Conservation (phyloP, 352 stramenopile genomes). For the Saprolegnia parasitica region DNA sequence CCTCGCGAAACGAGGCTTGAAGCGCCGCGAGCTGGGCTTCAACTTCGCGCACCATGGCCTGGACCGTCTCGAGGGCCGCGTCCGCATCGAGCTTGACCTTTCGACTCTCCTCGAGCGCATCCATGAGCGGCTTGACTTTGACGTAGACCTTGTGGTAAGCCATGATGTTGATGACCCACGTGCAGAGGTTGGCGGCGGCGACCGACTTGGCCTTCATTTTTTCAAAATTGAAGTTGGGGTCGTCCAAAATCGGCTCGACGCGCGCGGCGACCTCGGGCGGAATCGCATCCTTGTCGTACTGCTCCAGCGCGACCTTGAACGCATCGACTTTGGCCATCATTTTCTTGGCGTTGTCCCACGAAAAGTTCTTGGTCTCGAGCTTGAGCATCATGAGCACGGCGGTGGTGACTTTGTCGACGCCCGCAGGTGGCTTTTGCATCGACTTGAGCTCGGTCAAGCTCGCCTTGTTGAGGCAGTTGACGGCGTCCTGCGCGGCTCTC, state of each 20-base stretch:
- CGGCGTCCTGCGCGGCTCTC: constrained; percentile 74
- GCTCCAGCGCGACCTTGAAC: constrained; percentile 88
- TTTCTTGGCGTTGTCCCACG: constrained; percentile 93
- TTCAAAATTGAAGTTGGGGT: constrained; percentile 90
- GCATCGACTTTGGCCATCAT: constrained; percentile 94
- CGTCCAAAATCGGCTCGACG: constrained; percentile 82
- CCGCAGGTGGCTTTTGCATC: constrained; percentile 81
- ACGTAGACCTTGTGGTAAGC: constrained; percentile 90
- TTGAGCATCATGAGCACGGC: constrained; percentile 91
- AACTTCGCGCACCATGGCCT: constrained; percentile 78
- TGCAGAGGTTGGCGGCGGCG: constrained; percentile 87
- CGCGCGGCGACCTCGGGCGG: constrained; percentile 76
- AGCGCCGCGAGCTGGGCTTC: constrained; percentile 72
- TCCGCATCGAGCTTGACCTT: constrained; percentile 74
- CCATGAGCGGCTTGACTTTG: constrained; percentile 93
- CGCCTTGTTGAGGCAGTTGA: constrained; percentile 88
- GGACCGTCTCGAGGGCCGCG: constrained; percentile 67
- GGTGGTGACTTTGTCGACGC: constrained; percentile 87
- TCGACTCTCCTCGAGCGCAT: constrained; percentile 80
- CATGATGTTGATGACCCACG: constrained; percentile 93
- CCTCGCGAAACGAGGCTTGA: constrained; percentile 73
- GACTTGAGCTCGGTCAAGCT: constrained; percentile 85
- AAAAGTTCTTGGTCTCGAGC: constrained; percentile 91
- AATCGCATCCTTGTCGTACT: constrained; percentile 91
- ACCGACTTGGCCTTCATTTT: constrained; percentile 93